Evolutionary conservation across 2,329 filamentous ascomycete species (phyloP).

Genomic region (Claviceps paspali): DNA sequence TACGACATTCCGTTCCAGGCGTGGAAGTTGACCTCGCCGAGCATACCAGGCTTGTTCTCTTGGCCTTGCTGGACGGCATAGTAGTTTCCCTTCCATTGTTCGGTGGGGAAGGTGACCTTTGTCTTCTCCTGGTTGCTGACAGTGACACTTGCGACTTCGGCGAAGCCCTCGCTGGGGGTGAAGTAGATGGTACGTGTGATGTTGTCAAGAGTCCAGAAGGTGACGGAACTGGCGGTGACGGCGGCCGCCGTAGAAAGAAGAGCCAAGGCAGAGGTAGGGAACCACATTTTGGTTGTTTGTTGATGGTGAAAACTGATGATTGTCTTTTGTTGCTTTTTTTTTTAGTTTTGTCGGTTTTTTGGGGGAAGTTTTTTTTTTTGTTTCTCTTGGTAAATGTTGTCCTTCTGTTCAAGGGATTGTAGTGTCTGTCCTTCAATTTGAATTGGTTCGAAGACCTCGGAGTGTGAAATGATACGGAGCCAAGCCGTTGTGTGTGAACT

Average conservation of each 20-base stretch:
- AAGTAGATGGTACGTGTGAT: conserved; percentile 34
- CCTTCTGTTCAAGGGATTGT: too few relatives aligned
- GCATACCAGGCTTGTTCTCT: conserved; percentile 30
- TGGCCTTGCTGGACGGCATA: conserved; percentile 32
- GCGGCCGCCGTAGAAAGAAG: conserved; percentile 27
- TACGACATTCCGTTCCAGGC: conserved; percentile 33
- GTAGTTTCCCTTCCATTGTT: conserved; percentile 34
- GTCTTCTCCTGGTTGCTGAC: conserved; percentile 23
- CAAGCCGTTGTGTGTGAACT: neutral
- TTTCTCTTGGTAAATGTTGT: neutral
- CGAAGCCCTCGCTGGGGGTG: conserved; percentile 26
- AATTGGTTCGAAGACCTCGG: too few relatives aligned
- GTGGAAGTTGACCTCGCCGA: conserved; percentile 35
- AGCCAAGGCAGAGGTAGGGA: conserved; percentile 29
- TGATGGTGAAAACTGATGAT: too few relatives aligned
- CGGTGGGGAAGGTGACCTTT: conserved; percentile 25
- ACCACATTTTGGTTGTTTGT: conserved; percentile 33
- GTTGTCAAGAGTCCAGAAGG: conserved; percentile 43
- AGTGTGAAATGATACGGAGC: conserved; percentile 1
- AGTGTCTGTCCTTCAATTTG: too few relatives aligned
- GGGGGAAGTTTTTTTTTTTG: neutral
- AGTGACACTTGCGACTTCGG: conserved; percentile 21
- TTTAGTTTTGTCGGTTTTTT: conserved; percentile 6
- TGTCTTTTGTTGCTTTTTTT: conserved; percentile 3
- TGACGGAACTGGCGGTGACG: conserved; percentile 33